Percentiles rank a stretch among this genome's conserved stretches.
phyloP scores from a whole-genome alignment of 2,329 filamentous ascomycete species.

The Colletotrichum higginsianum region DNA sequence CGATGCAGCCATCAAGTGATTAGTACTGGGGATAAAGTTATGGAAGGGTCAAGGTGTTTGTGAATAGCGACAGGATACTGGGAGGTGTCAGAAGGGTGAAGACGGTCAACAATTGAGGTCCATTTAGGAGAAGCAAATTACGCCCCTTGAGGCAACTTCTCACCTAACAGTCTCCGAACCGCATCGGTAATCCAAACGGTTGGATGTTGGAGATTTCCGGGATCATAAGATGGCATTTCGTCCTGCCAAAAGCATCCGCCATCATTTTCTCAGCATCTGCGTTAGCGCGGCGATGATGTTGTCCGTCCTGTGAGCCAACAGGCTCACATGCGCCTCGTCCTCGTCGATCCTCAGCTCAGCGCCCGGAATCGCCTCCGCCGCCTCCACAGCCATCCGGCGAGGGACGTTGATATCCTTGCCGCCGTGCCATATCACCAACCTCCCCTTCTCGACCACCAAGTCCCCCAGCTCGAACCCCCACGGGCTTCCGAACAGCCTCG shows the following conservation, averaged over 20 bases:
- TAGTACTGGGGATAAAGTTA: too few species aligned
- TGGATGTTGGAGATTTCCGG: too few species aligned
- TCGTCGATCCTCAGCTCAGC: background rate
- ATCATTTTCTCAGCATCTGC: background rate
- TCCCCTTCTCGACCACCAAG: background rate
- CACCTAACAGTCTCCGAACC: too few species aligned
- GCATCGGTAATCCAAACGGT: too few species aligned
- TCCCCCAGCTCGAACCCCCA: conserved; percentile 44
- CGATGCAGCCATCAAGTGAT: too few species aligned
- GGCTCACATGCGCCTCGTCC: background rate
- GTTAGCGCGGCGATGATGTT: background rate
- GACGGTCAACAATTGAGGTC: too few species aligned
- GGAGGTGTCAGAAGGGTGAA: too few species aligned
- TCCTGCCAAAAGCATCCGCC: too few species aligned
- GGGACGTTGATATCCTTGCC: conserved; percentile 33
- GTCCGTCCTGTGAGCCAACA: background rate
- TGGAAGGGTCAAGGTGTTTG: too few species aligned
- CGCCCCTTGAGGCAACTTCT: too few species aligned
- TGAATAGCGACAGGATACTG: too few species aligned
- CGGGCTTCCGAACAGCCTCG: conserved; percentile 37
- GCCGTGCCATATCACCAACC: conserved; percentile 31
- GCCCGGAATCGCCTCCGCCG: background rate
- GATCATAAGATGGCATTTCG: background rate
- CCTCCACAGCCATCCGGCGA: background rate
- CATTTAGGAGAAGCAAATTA: too few species aligned